Evolutionary conservation across 148 eudicot species (phyloP), one percentile per base, ranked within the genome.

Genomic region (Mesembryanthemum crystallinum): DNA sequence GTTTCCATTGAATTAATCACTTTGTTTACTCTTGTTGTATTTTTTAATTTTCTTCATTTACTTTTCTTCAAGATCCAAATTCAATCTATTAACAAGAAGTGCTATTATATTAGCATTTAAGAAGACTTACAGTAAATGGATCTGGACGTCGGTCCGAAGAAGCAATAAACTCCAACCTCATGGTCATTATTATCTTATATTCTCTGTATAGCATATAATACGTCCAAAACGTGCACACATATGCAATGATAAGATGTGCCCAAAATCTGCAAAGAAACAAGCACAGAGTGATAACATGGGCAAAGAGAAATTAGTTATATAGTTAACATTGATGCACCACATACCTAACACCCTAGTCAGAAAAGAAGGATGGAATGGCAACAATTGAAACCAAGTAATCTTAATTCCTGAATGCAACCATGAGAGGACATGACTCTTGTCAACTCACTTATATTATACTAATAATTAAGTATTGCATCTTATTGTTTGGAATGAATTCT

Each of bases 151-250:
- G 90, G 60, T 81, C 85, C 55, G 85, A 87, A 80, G 92, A 81
- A 80, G 99, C 91, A 62, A 92, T 81, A 78, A 90, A 95, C n/a
- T 76, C 79, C 82, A 92, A 81, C 82, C 99, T 91, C 94, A 87
- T 81, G 69, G 74, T 74, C 52, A 86, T 82, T 55, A 91, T 69
- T 25, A 85, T 91, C 79, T 85, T 77, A 78, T 95, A 95, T 73
- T 95, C 99, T 77, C 84, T 85, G 82, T 87, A 91, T 61, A 95
- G 87, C 74, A 83, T 78, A 84, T 86, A 92, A 42, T 81, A 88
- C 42, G 92, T 86, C 99, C 99, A 95, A 76, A 92, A 88, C 67
- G 99, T 79, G 71, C 83, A 85, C 43, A 84, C 82, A 81, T 95
- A 95, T 1, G 96, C 92, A 88, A 91, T 87, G 47, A 43, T 77